Evolutionary conservation across 2,329 filamentous ascomycete species (phyloP), one percentile per base, ranked within the genome.

Genomic region (Dothidotthia symphoricarpi): DNA sequence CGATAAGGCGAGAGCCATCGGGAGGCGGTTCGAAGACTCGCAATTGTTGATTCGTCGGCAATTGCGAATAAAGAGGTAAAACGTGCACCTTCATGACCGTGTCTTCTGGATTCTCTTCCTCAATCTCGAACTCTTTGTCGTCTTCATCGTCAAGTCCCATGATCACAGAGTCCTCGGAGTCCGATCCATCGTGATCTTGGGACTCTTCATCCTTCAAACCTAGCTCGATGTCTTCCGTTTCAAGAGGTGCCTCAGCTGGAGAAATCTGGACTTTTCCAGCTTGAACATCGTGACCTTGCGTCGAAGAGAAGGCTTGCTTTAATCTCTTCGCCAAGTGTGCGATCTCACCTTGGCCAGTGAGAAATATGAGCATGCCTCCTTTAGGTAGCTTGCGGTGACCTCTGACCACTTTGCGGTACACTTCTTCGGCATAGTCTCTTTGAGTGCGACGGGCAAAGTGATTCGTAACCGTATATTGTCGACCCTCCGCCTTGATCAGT

Each of bases 271-370:
- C 85, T 52, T 81, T 85, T 0, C 81, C 81, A 5, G 79, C 76
- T 8, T 78, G 74, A 2, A 73, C 70, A 2, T 61, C 58, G 3
- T 64, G 61, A 15, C 63, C 73, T 30, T 75, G 76, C 16, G 69
- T 72, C 14, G 68, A 69, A 29, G 58, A 78, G 73, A 75, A 87
- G 72, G 80, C 75, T 33, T 85, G 75, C 58, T 85, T 88, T 16
- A 98, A 69, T 25, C 78, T 80, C 64, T 89, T 93, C 48, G 83
- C 85, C n/a, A 98, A 75, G 31, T 86, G 79, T 28, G 80, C 75
- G 43, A 98, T 98, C 63, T 98, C 94, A 49, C 88, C 88, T 52
- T 95, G 88, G 0, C 93, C 90, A 0, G 93, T 98, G 36, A 98
- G 70, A 58, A 98, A 98, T 1, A 97, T 88, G 15, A 98, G 77